Conservation (phyloP, 2,329 filamentous ascomycete species). For the Emmonsiellopsis sp. region DNA sequence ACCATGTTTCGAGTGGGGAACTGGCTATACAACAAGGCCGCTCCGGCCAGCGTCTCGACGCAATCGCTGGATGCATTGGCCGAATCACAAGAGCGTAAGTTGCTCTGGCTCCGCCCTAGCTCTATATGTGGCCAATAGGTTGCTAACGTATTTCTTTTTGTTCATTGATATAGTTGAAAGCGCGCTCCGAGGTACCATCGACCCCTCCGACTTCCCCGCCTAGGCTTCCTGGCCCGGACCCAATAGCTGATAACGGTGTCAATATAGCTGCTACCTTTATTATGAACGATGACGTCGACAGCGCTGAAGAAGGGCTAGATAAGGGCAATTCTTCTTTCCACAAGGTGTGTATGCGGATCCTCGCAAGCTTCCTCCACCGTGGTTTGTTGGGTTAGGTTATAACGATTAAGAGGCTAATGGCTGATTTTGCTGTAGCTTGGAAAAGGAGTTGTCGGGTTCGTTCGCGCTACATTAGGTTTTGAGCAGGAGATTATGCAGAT, state of each 20-base stretch:
- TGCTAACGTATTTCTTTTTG: constrained; percentile 11
- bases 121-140: constrained; percentile 2
- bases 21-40: constrained; percentile 37
- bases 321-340: constrained; percentile 80
- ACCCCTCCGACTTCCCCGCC: background rate
- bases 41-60: constrained; percentile 33
- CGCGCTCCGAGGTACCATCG: constrained; percentile 35
- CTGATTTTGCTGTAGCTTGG: constrained; percentile 50
- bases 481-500: constrained; percentile 86
- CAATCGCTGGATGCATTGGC: constrained; percentile 48
- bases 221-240: background rate
- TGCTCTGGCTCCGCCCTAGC: background rate
- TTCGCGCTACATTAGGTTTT: constrained; percentile 78
- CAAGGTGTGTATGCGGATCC: constrained; percentile 38
- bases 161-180: constrained; percentile 23
- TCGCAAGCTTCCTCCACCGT: too few relatives aligned
- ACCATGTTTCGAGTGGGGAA: constrained; percentile 34
- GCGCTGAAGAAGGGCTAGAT: constrained; percentile 63
- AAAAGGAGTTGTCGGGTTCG: constrained; percentile 70
- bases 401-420: background rate
- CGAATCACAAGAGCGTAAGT: constrained; percentile 44
- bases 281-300: constrained; percentile 83
- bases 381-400: too few relatives aligned
- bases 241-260: constrained; percentile 5
- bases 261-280: constrained; percentile 57